Evolutionary conservation across 2,329 filamentous ascomycete species (phyloP).

Genomic region (Apiospora phragmitis): DNA sequence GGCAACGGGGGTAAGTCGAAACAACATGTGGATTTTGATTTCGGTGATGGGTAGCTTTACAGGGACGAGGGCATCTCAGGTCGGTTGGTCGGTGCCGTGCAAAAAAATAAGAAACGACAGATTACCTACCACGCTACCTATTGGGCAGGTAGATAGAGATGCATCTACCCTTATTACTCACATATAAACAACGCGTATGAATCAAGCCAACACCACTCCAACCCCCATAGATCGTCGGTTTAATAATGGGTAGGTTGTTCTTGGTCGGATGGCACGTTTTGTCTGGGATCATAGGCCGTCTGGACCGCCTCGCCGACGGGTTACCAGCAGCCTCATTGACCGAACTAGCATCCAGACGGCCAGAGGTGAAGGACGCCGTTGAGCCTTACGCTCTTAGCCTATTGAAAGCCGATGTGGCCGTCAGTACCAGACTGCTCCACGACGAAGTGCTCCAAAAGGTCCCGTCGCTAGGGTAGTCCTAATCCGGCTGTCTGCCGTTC

Average conservation of each 20-base stretch:
- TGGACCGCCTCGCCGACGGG: not conserved
- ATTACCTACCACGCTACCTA: not conserved
- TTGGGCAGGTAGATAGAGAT: not conserved
- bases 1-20: not conserved
- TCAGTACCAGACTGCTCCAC: not conserved
- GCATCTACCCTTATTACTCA: not conserved
- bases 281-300: not conserved
- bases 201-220: not conserved
- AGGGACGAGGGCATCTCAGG: not conserved
- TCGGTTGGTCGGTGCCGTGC: not conserved
- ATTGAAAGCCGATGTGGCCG: not conserved
- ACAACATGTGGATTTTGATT: not conserved
- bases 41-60: not conserved
- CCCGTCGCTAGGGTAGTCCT: not conserved
- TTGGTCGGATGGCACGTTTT: conserved; percentile 4
- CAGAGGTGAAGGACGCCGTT: not conserved
- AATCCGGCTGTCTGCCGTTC: not conserved
- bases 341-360: not conserved
- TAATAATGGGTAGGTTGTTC: not conserved
- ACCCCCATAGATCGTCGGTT: not conserved
- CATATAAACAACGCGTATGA: not conserved
- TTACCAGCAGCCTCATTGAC: not conserved
- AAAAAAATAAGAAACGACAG: not conserved
- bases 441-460: not conserved
- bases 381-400: not conserved